Conservation (phyloP, 2,329 filamentous ascomycete genomes). For the Aspergillus carbonarius region DNA sequence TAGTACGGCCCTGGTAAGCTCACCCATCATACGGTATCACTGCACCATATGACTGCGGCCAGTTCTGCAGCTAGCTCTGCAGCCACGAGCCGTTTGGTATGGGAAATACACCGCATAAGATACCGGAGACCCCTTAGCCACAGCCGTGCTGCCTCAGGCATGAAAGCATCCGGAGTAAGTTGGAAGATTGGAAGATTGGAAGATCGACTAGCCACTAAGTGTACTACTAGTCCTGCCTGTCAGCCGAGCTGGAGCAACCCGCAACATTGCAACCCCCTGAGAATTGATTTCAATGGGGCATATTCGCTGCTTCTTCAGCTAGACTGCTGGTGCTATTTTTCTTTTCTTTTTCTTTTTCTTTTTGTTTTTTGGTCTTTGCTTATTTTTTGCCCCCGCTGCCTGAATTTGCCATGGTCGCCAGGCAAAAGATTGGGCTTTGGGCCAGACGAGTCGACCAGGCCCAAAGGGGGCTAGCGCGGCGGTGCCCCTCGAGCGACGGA, state of each 20-base stretch:
- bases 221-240: background rate
- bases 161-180: background rate
- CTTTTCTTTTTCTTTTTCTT: background rate
- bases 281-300: background rate
- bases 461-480: conserved; percentile 14
- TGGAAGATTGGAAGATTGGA: background rate
- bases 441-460: conserved; percentile 13
- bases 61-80: background rate
- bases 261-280: background rate
- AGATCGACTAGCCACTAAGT: too few relatives aligned
- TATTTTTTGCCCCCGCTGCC: background rate
- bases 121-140: background rate
- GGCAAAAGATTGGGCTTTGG: background rate
- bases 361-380: background rate
- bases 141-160: background rate
- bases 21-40: background rate
- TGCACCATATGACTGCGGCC: background rate
- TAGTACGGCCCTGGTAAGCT: background rate
- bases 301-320: too few relatives aligned
- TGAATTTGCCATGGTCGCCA: background rate
- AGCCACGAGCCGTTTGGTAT: background rate
- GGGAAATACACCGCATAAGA: background rate
- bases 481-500: conserved; percentile 15
- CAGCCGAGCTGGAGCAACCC: background rate
- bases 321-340: background rate